A percentile compares a stretch with the other conserved stretches of the same genome.
These are phyloP conservation scores for Phaeoacremonium minimum DNA, from an alignment of 2,329 filamentous ascomycete species.

Conservation along the genomic window DNA sequence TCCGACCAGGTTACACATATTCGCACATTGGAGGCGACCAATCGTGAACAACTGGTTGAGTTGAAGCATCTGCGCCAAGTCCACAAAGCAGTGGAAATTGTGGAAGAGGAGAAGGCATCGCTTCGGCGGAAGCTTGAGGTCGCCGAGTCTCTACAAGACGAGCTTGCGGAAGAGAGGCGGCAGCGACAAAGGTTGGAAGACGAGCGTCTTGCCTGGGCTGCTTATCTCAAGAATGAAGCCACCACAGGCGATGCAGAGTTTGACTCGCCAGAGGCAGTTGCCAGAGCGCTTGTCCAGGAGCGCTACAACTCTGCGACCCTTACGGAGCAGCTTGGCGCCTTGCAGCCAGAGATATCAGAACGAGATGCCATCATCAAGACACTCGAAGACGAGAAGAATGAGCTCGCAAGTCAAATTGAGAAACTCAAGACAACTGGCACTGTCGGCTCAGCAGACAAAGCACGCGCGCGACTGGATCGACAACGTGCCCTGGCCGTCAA, in stretches of 20 bases:
- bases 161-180: conserved; percentile 74
- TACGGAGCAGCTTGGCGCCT: conserved; percentile 72
- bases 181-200: conserved; percentile 86
- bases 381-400: conserved; percentile 65
- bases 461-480: conserved; percentile 72
- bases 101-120: conserved; percentile 90
- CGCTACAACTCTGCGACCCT: conserved; percentile 74
- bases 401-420: conserved; percentile 65
- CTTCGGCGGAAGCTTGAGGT: conserved; percentile 74
- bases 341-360: conserved; percentile 74
- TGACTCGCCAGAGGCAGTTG: conserved; percentile 82
- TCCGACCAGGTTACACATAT: conserved; percentile 92
- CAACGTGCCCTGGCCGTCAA: conserved; percentile 83
- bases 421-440: conserved; percentile 53
- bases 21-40: conserved; percentile 73
- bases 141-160: conserved; percentile 68
- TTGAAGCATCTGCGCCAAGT: conserved; percentile 76
- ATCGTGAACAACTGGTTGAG: conserved; percentile 74
- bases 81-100: conserved; percentile 84
- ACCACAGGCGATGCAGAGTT: conserved; percentile 66
- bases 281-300: conserved; percentile 77
- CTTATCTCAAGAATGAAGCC: conserved; percentile 70
- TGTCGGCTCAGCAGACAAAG: conserved; percentile 56
- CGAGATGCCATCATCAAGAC: conserved; percentile 71
- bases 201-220: conserved; percentile 81